Evolutionary conservation across 176 grass and related monocot genomes (phyloP), one percentile per base, ranked within the genome.

Genomic region (Oryza coarctata): DNA sequence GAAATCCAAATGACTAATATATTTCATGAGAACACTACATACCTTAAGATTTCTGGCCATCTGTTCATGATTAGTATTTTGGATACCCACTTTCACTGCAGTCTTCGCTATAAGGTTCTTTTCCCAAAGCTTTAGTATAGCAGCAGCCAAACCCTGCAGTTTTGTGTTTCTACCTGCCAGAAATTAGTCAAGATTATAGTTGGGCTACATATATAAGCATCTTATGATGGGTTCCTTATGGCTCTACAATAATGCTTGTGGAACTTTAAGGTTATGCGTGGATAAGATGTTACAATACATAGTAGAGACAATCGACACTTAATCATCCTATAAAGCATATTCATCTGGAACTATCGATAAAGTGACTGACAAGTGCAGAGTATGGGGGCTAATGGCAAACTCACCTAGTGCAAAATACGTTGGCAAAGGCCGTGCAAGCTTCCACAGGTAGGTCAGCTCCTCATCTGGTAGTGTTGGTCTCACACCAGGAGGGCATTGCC

Each of bases 401-500:
- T 89, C 83, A 93, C 96, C 90, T 31, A 98, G 80, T 41, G 93
- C 96, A 95, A 98, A 98, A 90, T 95, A 90, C 79, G 96, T 95
- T 0, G 92, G 96, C 41, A 98, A 86, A 67, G 90, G 71, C 2
- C 82, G 85, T 36, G 96, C 86, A 91, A 95, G 83, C 49, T 82
- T 92, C 75, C 93, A 82, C 64, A 98, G 86, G 77, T 91, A 95
- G 49, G 93, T 95, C 77, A 98, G 69, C 52, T 98, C 93, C 2
- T 82, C 80, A 84, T 95, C 90, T 67, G 80, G 76, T 68, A 98
- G 74, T 73, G 80, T 86, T 6, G 26, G 75, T 79, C 85, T 86
- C 47, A 86, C 83, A 11, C 85, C 73, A 82, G 96, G 93, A 76
- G 87, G 87, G 11, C 89, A 93, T 78, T 81, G 86, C 65, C 96